Percentiles rank a stretch among this genome's conserved stretches.
These are phyloP conservation scores for Luvunga scandens DNA, from an alignment of 345 rosid genomes.

Conservation along the genomic window DNA sequence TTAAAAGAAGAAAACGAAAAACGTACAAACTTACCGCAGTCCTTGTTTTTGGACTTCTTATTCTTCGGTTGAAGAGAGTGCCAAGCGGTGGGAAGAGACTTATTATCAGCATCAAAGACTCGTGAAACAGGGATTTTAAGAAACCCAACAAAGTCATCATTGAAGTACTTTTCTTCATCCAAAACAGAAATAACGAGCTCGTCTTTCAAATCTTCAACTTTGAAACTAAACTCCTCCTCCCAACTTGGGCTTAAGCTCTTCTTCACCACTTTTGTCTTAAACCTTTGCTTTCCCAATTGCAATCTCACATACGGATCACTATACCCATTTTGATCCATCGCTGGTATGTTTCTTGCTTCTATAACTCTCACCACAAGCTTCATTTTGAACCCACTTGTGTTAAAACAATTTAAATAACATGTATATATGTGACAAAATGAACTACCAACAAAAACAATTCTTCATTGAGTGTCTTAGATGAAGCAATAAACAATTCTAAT, in stretches of 20 bases:
- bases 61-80: conserved; percentile 73
- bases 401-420: too few relatives aligned
- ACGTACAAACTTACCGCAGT: conserved; percentile 53
- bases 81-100: conserved; percentile 81
- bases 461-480: neutral
- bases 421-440: neutral
- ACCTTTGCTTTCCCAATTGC: conserved; percentile 73
- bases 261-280: conserved; percentile 79
- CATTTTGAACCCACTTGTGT: conserved; percentile 30
- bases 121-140: conserved; percentile 58
- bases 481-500: neutral
- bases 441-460: neutral
- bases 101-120: conserved; percentile 72
- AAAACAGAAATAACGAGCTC: conserved; percentile 73
- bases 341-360: conserved; percentile 84
- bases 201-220: conserved; percentile 89
- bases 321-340: conserved; percentile 83
- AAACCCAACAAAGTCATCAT: conserved; percentile 81
- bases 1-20: neutral
- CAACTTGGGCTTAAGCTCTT: conserved; percentile 84
- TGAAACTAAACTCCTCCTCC: conserved; percentile 87
- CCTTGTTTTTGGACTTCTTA: conserved; percentile 72
- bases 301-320: conserved; percentile 93
- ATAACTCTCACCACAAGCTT: conserved; percentile 71
- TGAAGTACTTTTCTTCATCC: conserved; percentile 89